Evolutionary conservation across 1,139 yeast species (phyloP), one percentile per base, ranked within the genome.

Genomic region (Lodderomyces orthopsilosis): DNA sequence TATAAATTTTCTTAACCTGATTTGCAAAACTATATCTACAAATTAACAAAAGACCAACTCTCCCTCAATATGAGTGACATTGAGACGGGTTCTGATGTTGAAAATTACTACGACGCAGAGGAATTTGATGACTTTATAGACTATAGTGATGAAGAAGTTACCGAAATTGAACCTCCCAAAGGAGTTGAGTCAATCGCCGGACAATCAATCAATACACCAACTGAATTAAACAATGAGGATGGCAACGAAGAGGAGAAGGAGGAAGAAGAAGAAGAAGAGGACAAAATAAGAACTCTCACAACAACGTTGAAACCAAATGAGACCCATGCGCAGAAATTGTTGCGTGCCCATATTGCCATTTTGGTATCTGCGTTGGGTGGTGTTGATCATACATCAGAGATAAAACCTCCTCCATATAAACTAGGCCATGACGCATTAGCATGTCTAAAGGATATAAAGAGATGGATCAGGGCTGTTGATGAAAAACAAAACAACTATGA

Each of bases 381-480:
- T 1, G 74, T 79, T 0, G 95, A 88, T 59, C 74, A 80, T 42
- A 63, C 85, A 0, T 58, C 71, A 2, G 57, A 72, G 0, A 54
- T 58, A 3, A 50, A 59, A 2, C 73, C 79, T 1, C 62, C 64
- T 1, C 82, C 84, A 0, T 93, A 93, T 57, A 80, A 79, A 50
- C 72, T 91, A 2, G 98, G 98, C 9, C 91, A 85, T 51, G 98
- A 93, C 58, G 96, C 97, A 1, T 65, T 87, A 47, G 91, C 91
- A 1, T 89, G 98, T 62, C 66, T 93, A 30, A 85, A 87, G 54
- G 98, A 93, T 65, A 65, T 93, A 48, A 89, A 88, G 59, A 74
- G 86, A 52, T 91, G 98, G 96, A 77, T 93, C 44, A 80, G 80
- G 51, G 74, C 85, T 1, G 93, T 88, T 41, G 98, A 93, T 59